phyloP scores from a whole-genome alignment of 2,329 filamentous ascomycete genomes.

The Ascochyta rabiei region DNA sequence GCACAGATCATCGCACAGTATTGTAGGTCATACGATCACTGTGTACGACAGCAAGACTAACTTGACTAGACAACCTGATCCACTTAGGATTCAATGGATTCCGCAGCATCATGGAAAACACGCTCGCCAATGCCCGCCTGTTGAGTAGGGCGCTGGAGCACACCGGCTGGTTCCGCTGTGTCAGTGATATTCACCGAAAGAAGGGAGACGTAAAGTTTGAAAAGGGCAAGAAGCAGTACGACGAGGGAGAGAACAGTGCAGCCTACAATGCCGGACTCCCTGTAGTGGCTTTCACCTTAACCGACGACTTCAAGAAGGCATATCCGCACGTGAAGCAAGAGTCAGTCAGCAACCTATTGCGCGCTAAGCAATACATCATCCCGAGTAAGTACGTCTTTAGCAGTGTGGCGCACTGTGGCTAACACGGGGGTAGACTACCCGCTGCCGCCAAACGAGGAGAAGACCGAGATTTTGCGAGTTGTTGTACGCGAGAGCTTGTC shows the following conservation, averaged over 20 bases:
- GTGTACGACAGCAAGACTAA: background rate
- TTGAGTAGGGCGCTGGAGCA: conserved; percentile 68
- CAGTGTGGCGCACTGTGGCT: conserved; percentile 13
- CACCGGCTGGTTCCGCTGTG: conserved; percentile 65
- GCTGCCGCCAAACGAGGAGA: conserved; percentile 65
- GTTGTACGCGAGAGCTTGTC: conserved; percentile 71
- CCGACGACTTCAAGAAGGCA: conserved; percentile 62
- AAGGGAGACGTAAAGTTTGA: conserved; percentile 54
- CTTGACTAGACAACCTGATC: conserved; percentile 63
- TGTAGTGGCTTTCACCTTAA: conserved; percentile 70
- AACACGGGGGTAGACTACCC: conserved; percentile 60
- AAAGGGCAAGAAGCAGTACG: conserved; percentile 51
- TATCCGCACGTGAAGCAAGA: conserved; percentile 70
- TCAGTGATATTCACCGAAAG: conserved; percentile 69
- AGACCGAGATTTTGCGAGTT: conserved; percentile 70
- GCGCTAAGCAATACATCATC: conserved; percentile 73
- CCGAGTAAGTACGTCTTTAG: conserved; percentile 58
- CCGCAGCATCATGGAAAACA: conserved; percentile 67
- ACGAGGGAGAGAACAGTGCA: conserved; percentile 57
- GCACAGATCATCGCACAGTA: conserved; percentile 74
- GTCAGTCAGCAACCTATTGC: conserved; percentile 65
- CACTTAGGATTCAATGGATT: conserved; percentile 72
- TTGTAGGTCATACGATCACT: conserved; percentile 54
- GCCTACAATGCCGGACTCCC: conserved; percentile 70
- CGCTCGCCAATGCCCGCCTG: conserved; percentile 67